phyloP scores from a whole-genome alignment of 75 land plant species.

The Selaginella tamariscina region DNA sequence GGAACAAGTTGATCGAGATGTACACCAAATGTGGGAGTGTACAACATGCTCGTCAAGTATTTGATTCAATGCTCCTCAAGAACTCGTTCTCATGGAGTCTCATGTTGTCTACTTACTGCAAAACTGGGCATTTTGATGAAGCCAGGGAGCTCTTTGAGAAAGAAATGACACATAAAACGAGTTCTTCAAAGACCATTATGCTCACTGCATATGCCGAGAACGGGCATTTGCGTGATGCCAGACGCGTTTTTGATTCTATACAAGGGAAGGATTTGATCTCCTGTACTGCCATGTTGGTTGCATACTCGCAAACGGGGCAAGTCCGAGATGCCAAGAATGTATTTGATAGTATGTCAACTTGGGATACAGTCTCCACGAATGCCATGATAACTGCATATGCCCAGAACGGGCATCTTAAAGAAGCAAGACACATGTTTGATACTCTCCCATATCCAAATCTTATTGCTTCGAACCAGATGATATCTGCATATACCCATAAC shows the following conservation, averaged over 20 bases:
- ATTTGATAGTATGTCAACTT: background rate
- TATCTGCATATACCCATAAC: background rate
- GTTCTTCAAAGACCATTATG: no score
- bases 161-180: no score
- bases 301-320: background rate
- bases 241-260: background rate
- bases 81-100: background rate
- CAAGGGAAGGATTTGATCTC: background rate
- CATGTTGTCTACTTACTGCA: background rate
- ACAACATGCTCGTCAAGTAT: background rate
- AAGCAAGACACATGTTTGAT: background rate
- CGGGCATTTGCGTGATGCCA: no score
- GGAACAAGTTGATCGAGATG: background rate
- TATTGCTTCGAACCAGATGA: background rate
- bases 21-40: slow-evolving; percentile 4
- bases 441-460: background rate
- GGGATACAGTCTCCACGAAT: background rate
- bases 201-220: no score
- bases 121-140: background rate
- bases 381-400: slow-evolving; percentile 1
- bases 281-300: no score
- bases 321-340: background rate
- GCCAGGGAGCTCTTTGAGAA: background rate
- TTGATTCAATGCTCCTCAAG: background rate
- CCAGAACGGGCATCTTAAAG: background rate